Evolutionary conservation across 768 basidiomycete species (phyloP).

Genomic region (Russula ochroleuca): DNA sequence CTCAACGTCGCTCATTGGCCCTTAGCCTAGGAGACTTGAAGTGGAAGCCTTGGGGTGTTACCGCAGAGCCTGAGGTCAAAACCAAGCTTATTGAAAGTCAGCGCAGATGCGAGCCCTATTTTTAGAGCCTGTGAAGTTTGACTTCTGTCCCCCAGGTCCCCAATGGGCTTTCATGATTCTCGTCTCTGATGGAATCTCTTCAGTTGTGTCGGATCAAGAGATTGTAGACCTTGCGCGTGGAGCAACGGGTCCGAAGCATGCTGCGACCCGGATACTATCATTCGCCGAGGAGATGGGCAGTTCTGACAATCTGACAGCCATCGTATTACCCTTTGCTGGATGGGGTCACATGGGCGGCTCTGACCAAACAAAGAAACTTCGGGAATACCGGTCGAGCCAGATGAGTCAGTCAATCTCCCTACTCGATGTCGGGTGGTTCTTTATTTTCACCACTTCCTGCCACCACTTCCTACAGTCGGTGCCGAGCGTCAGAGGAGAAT

Average conservation of each 20-base stretch:
- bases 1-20: not conserved
- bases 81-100: slow-evolving; percentile 71
- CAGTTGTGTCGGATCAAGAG: slow-evolving; percentile 88
- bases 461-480: slow-evolving; percentile 43
- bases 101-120: slow-evolving; percentile 13
- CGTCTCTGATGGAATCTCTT: slow-evolving; percentile 92
- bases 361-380: slow-evolving; percentile 75
- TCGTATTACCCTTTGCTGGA: slow-evolving; percentile 88
- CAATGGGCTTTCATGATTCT: slow-evolving; percentile 86
- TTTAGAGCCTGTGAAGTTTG: not conserved
- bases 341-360: slow-evolving; percentile 82
- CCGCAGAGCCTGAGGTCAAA: slow-evolving; percentile 86
- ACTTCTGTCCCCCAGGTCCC: slow-evolving; percentile 46
- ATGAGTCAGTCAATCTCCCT: slow-evolving; percentile 30
- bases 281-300: slow-evolving; percentile 87
- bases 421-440: not conserved
- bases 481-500: slow-evolving; percentile 63
- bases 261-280: slow-evolving; percentile 76
- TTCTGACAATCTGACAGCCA: slow-evolving; percentile 87
- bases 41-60: slow-evolving; percentile 87
- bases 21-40: slow-evolving; percentile 80
- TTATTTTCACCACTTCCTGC: slow-evolving; percentile 4
- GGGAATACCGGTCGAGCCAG: slow-evolving; percentile 65
- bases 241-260: slow-evolving; percentile 64
- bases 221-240: slow-evolving; percentile 83